Conservation (phyloP, 805 yeast genomes). For the Yamadazyma sp. region DNA sequence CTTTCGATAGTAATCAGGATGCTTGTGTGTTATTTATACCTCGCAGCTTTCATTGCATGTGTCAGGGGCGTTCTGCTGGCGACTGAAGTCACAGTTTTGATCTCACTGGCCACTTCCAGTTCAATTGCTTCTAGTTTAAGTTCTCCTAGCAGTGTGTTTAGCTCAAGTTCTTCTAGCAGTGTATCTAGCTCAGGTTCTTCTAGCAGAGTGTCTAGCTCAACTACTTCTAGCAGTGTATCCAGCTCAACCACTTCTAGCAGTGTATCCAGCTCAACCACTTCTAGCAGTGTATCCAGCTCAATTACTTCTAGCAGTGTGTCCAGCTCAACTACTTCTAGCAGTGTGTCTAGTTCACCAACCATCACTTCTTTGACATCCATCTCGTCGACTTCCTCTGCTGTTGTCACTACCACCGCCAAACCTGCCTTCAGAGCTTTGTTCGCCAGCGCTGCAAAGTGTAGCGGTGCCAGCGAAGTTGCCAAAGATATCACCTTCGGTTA, state of each 20-base stretch:
- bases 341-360: neutral
- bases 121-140: neutral
- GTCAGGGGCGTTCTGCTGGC: neutral
- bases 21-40: neutral
- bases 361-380: neutral
- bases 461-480: constrained; percentile 8
- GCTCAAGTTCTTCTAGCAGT: constrained; percentile 1
- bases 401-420: neutral
- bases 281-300: neutral
- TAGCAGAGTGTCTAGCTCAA: neutral
- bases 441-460: constrained; percentile 6
- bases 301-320: neutral
- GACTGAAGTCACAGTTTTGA: neutral
- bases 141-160: neutral
- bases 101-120: neutral
- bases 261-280: neutral
- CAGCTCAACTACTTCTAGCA: neutral
- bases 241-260: neutral
- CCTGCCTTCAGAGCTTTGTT: neutral
- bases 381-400: neutral
- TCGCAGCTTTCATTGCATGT: neutral
- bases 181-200: neutral
- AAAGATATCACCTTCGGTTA: constrained; percentile 12
- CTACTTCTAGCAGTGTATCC: neutral
- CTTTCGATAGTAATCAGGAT: no score